Evolutionary conservation across 2,329 filamentous ascomycete species (phyloP).

Genomic region (Cercospora sesami): DNA sequence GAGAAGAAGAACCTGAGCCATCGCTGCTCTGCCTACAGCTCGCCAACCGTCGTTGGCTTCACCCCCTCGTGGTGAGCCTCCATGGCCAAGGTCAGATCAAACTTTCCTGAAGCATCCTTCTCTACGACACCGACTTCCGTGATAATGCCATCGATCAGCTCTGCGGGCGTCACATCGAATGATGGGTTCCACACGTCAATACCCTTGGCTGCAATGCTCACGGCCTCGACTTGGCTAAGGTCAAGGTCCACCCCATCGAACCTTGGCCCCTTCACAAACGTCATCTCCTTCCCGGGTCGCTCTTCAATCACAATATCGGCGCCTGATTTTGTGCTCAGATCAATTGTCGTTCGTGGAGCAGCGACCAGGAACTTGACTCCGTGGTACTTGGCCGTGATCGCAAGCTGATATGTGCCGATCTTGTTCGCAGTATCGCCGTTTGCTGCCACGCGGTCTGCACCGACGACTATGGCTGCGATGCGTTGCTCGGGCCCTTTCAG

Average conservation of each 20-base stretch:
- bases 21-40: constrained; percentile 25
- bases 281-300: constrained; percentile 77
- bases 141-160: constrained; percentile 88
- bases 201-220: constrained; percentile 74
- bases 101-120: constrained; percentile 69
- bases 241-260: constrained; percentile 63
- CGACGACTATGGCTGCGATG: constrained; percentile 86
- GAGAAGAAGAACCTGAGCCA: neutral
- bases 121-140: constrained; percentile 87
- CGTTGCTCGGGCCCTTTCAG: constrained; percentile 60
- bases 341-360: constrained; percentile 90
- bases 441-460: constrained; percentile 89
- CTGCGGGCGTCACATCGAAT: constrained; percentile 90
- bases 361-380: constrained; percentile 93
- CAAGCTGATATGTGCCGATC: constrained; percentile 90
- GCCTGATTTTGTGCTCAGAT: constrained; percentile 75
- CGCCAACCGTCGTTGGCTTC: constrained; percentile 39
- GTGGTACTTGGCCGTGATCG: constrained; percentile 85
- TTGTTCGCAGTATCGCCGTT: constrained; percentile 99
- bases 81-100: constrained; percentile 50
- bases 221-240: constrained; percentile 62
- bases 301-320: constrained; percentile 87
- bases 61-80: constrained; percentile 37
- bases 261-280: constrained; percentile 75
- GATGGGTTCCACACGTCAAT: constrained; percentile 95